These are phyloP conservation scores for Plasmodium gonderi DNA, from an alignment of 169 alveolate species.

Conservation along the genomic window DNA sequence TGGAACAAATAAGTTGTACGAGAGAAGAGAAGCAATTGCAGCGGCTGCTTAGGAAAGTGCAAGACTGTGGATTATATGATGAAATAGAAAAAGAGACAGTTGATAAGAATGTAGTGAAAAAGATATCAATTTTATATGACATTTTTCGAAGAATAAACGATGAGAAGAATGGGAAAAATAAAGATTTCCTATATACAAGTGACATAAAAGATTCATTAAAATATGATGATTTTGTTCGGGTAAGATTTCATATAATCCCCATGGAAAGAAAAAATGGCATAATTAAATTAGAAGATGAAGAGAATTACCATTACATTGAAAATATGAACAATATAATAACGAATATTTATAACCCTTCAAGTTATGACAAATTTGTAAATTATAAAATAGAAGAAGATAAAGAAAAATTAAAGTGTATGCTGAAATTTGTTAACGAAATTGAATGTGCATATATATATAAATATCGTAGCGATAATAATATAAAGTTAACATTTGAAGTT, in stretches of 20 bases:
- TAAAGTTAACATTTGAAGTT: constrained; percentile 68
- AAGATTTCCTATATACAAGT: constrained; percentile 54
- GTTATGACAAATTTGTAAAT: constrained; percentile 40
- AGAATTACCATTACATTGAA: constrained; percentile 39
- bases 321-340: constrained; percentile 31
- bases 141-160: constrained; percentile 31
- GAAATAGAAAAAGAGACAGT: constrained; percentile 18
- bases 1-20: not conserved
- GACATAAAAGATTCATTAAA: constrained; percentile 56
- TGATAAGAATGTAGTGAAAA: constrained; percentile 53
- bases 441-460: constrained; percentile 70
- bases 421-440: constrained; percentile 46
- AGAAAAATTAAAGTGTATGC: constrained; percentile 54
- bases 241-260: constrained; percentile 57
- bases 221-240: constrained; percentile 62
- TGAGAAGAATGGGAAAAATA: not conserved
- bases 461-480: constrained; percentile 66
- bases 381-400: constrained; percentile 23
- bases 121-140: constrained; percentile 63
- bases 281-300: constrained; percentile 1
- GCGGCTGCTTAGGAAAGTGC: not conserved
- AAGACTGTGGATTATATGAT: constrained; percentile 24
- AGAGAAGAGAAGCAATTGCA: constrained; percentile 14
- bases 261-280: constrained; percentile 44
- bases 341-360: constrained; percentile 49